phyloP scores from a whole-genome alignment of 1,284 basidiomycete genomes.

The Heterobasidion occidentale region DNA sequence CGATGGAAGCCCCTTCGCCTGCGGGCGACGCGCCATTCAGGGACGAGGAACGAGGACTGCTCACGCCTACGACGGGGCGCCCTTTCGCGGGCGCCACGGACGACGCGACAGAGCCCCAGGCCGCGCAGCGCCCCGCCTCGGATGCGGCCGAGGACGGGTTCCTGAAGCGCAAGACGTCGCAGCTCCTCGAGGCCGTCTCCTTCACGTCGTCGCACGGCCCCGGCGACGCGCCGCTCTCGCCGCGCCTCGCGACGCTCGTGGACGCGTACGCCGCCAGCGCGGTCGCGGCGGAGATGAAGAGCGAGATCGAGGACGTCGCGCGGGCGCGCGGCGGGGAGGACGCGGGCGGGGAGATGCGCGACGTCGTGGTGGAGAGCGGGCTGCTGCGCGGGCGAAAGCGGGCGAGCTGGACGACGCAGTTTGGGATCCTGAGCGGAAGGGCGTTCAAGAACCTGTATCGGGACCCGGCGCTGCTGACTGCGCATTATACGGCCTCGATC shows the following conservation, averaged over 20 bases:
- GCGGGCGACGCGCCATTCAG: constrained; percentile 33
- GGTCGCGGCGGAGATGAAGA: constrained; percentile 54
- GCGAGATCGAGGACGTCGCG: constrained; percentile 53
- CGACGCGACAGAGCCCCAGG: constrained; percentile 49
- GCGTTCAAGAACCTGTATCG: constrained; percentile 99
- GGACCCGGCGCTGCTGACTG: constrained; percentile 85
- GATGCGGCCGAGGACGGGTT: constrained; percentile 39
- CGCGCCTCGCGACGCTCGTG: constrained; percentile 71
- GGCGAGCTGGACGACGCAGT: constrained; percentile 85
- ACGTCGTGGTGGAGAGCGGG: constrained; percentile 58
- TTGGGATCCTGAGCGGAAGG: constrained; percentile 85
- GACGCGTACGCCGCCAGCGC: constrained; percentile 64
- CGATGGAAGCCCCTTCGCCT: constrained; percentile 23
- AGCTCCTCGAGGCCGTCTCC: constrained; percentile 63
- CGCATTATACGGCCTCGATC: constrained; percentile 86
- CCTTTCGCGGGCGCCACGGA: constrained; percentile 3
- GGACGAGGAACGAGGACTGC: constrained; percentile 55
- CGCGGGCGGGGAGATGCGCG: constrained; percentile 39
- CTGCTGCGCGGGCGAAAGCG: constrained; percentile 74
- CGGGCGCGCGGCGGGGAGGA: constrained; percentile 10
- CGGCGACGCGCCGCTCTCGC: constrained; percentile 37
- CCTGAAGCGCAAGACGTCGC: constrained; percentile 72
- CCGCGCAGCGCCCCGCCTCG: constrained; percentile 35
- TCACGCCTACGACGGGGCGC: constrained; percentile 19
- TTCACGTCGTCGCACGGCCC: constrained; percentile 28